Base-by-base conservation (phyloP, 2,329 filamentous ascomycete species). In the Coniochaeta prunicola region DNA sequence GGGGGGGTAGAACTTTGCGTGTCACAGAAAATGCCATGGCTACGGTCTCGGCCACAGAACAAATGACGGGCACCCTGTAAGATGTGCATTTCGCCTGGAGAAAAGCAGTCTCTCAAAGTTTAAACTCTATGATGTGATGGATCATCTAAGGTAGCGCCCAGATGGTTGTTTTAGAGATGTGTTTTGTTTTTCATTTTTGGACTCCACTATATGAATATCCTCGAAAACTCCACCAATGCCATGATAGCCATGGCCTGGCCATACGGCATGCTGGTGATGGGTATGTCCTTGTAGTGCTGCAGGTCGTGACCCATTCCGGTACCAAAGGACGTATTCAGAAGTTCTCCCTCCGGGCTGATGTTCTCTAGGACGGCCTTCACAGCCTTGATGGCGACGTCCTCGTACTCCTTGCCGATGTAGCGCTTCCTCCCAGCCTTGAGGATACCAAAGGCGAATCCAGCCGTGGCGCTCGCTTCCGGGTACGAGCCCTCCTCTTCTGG, bases 231-330 rank as follows among this genome's bases (percentile, higher is more conserved):
- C 0, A 88, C 88, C 63, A 92, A 70, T 0, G 88, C 86, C 86
- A 92, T 91, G 62, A 92, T 91, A 0, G 88, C 89, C 89, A 92
- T 92, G 0, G 89, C 88, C 70, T 92, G 90, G 0, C 90, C 90
- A 66, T 92, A 92, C 7, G 89, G 90, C 90, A 92, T 93, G 65
- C 86, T 88, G 2, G 90, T 93, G 61, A 87, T 73, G 1, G 85
- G 80, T 59, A 93, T 92, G 62, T 90, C 82, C 71, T 88, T 87
- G 68, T 93, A 92, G 70, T 91, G 88, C 73, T 92, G 83, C 68
- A 92, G 70, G 59, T 81, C 80, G 63, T 83, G 78, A 0, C 90
- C 90, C 88, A 93, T 92, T 0, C 78, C 87, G 0, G 90, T 93
- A 0, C 90, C 90, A 67, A 92, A 93, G 63, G 87, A 91, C 1